Base-by-base conservation (phyloP, 1,139 yeast genomes). In the Fermentozyma sake region DNA sequence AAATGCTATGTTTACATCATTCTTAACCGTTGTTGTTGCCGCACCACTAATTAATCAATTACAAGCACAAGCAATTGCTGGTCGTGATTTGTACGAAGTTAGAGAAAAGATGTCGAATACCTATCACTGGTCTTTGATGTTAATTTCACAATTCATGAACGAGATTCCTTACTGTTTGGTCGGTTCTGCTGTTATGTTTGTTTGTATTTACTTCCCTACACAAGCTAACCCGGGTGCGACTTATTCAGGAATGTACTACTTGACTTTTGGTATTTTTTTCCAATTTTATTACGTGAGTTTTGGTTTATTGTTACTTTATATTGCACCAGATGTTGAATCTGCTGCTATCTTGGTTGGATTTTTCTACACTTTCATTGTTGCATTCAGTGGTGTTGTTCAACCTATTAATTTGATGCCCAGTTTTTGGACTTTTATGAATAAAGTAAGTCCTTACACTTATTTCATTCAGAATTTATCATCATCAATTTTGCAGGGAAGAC, bases 161-260 rank as follows among this genome's bases (percentile, higher is more conserved):
- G 96, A 86, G 50, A 52, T 83, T 18, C 94, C 95, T 16, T 82
- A 84, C 80, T 82, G 81, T 46, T 43, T 76, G 11, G 34, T 78
- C 4, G 64, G 71, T 31, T 87, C 86, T 37, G 74, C 89, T 1
- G 14, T 82, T 5, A 68, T 80, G 3, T 86, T 68, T 59, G 72
- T 83, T 48, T 72, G 79, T 35, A 84, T 84, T 78, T 86, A 84
- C 55, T 86, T 82, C 49, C 93, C 95, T 5, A 74, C 83, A 37
- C n/a, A n/a, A n/a, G n/a, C n/a, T n/a, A n/a, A n/a, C n/a, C n/a
- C n/a, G n/a, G n/a, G n/a, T n/a, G n/a, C n/a, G n/a, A n/a, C n/a
- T n/a, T n/a, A n/a, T n/a, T n/a, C n/a, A n/a, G 95, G 93, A 2
- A 59, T 78, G 33, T 73, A 76, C 44, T 53, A 57, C 44, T 57